phyloP scores from a whole-genome alignment of 768 basidiomycete genomes.

The Tulasnella sp. region DNA sequence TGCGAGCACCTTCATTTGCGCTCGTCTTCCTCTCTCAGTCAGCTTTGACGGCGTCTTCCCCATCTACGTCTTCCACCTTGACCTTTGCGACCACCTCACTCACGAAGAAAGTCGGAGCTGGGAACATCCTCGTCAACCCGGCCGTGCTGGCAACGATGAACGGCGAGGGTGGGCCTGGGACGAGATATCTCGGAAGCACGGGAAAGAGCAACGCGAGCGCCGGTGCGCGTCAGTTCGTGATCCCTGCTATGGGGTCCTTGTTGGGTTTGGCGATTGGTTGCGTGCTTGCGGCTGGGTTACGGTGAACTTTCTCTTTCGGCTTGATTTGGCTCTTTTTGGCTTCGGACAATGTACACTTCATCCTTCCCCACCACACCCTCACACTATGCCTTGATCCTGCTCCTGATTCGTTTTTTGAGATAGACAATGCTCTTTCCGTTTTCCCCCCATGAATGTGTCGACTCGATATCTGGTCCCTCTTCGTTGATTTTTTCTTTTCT shows the following conservation, averaged over 20 bases:
- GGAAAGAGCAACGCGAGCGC: background rate
- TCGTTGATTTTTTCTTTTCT: too few relatives aligned
- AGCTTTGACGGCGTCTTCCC: conserved; percentile 18
- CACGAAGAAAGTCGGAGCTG: background rate
- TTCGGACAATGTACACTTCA: too few relatives aligned
- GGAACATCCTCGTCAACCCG: background rate
- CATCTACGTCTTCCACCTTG: background rate
- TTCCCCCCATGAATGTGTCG: too few relatives aligned
- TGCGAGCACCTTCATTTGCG: conserved; percentile 29
- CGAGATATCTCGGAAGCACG: conserved; percentile 6
- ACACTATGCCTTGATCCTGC: too few relatives aligned
- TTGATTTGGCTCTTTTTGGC: too few relatives aligned
- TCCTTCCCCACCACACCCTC: too few relatives aligned
- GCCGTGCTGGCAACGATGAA: conserved; percentile 7
- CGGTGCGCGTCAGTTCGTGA: background rate
- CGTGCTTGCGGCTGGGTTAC: background rate
- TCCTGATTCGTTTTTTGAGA: too few relatives aligned
- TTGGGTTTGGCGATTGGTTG: background rate
- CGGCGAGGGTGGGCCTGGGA: conserved; percentile 4
- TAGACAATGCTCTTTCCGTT: too few relatives aligned
- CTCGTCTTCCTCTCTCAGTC: conserved; percentile 28
- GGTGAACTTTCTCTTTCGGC: background rate
- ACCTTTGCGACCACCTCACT: conserved; percentile 4
- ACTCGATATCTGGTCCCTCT: too few relatives aligned
- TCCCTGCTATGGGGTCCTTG: background rate